Evolutionary conservation across 495 filamentous ascomycete genomes (phyloP).

Genomic region (Mycothermus thermophilus): DNA sequence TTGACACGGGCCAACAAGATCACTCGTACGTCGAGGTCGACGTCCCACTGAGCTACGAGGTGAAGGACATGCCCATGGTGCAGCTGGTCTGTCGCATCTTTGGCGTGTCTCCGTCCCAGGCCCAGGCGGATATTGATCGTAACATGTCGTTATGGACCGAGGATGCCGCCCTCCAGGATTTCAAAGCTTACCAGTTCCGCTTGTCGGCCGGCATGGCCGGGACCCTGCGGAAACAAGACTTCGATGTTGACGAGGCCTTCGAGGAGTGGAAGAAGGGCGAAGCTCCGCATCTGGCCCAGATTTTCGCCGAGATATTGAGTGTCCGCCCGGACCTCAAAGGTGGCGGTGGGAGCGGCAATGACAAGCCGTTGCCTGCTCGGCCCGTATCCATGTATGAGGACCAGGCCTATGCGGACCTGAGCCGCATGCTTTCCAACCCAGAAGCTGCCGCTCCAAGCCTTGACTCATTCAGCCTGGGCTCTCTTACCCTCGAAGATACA

Average conservation of each 20-base stretch:
- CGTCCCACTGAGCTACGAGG: conserved; percentile 71
- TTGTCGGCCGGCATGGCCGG: conserved; percentile 62
- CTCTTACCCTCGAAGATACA: conserved; percentile 49
- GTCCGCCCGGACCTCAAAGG: conserved; percentile 78
- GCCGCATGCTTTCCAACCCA: conserved; percentile 34
- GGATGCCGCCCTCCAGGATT: conserved; percentile 74
- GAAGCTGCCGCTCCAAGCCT: conserved; percentile 44
- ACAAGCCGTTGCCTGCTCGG: conserved; percentile 35
- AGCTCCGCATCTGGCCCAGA: conserved; percentile 66
- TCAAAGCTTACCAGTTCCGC: conserved; percentile 84
- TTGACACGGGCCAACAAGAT: conserved; percentile 38
- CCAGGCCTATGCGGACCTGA: conserved; percentile 43
- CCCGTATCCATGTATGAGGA: conserved; percentile 32
- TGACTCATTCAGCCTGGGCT: conserved; percentile 66
- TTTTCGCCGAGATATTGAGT: conserved; percentile 81
- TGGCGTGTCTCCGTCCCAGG: conserved; percentile 55
- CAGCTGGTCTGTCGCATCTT: conserved; percentile 77
- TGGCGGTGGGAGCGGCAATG: conserved; percentile 21
- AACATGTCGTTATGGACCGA: conserved; percentile 77
- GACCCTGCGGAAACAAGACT: conserved; percentile 70
- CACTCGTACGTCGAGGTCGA: conserved; percentile 60
- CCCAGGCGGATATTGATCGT: conserved; percentile 73
- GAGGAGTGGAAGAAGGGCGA: conserved; percentile 82
- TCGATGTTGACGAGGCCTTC: conserved; percentile 82
- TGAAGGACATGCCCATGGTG: conserved; percentile 94